These are phyloP conservation scores for Spinacia oleracea DNA, from an alignment of 179 eudicot species.

Conservation along the genomic window DNA sequence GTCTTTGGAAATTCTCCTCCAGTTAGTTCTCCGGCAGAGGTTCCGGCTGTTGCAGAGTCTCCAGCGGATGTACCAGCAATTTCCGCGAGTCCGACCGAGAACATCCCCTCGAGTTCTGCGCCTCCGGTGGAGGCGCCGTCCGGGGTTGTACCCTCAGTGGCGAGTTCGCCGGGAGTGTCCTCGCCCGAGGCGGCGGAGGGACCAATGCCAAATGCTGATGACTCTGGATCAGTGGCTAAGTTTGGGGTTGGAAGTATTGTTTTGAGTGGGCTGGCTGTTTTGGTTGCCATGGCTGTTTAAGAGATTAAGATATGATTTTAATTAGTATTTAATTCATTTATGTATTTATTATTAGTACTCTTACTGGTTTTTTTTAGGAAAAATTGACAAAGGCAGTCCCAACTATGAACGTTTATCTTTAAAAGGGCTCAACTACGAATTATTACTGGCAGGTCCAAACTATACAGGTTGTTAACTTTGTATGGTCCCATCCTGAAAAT, in stretches of 20 bases:
- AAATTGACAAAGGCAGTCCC: too few relatives aligned
- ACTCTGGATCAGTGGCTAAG: background rate
- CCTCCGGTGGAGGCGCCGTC: constrained; percentile 22
- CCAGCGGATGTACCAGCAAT: constrained; percentile 11
- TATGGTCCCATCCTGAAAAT: too few relatives aligned
- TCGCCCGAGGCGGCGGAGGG: constrained; percentile 23
- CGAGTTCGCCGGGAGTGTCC: constrained; percentile 1
- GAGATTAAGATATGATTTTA: background rate
- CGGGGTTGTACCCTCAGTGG: constrained; percentile 17
- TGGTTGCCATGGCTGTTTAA: background rate
- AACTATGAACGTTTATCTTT: too few relatives aligned
- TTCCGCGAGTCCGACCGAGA: constrained; percentile 1
- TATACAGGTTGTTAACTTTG: too few relatives aligned
- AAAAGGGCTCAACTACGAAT: too few relatives aligned
- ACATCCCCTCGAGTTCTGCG: constrained; percentile 25
- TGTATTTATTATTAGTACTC: background rate
- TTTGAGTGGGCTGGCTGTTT: constrained; percentile 21
- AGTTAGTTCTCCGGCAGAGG: background rate
- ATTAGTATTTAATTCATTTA: background rate
- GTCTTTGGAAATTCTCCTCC: background rate
- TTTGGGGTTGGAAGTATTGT: constrained; percentile 24
- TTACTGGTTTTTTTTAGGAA: too few relatives aligned
- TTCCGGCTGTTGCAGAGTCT: background rate
- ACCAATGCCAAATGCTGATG: constrained; percentile 22
- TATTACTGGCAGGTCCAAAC: too few relatives aligned